Evolutionary conservation across 108 stramenopile genomes (phyloP), one percentile per base, ranked within the genome.

Genomic region (Cyclotella distinguenda): DNA sequence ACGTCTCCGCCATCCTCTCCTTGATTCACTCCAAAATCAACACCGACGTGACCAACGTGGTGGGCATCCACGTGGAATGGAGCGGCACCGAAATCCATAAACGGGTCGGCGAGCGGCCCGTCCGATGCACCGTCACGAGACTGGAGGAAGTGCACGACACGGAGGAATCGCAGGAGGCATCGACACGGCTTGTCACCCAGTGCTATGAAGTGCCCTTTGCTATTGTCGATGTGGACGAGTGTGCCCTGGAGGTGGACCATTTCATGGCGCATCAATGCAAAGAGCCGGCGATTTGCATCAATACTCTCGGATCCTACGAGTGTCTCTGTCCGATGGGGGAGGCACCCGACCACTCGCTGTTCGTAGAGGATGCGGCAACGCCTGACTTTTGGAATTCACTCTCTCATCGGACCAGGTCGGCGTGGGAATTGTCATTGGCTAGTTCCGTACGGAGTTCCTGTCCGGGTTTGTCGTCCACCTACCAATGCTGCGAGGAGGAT

Each of bases 301-400:
- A 96, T 63, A 96, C 93, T 38, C 55, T 85, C 48, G 95, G 95
- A 45, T 87, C 89, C 30, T 96, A 96, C 64, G 92, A 94, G 65
- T 96, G 95, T 68, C 49, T 86, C 43, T 96, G 94, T 81, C 91
- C 87, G 42, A 48, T 38, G 55, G 21, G 1, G 55, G 55, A 19
- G 55, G 34, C 12, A 3, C 13, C 12, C 30, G 55, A 7, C 11
- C n/a, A 13, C 34, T 7, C 35, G 10, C 25, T 56, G 6, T 22
- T 22, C 12, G 35, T 9, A 0, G 9, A 56, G 10, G 16, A 1
- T 22, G 35, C 22, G 15, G 63, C 49, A 22, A 21, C 44, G 4
- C 11, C 11, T 12, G 56, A 62, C 4, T 85, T 82, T 72, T 83
- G 82, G 82, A 54, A 58, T 15, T 9, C 1, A 3, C 22, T 67